Percentiles rank a stretch among this genome's conserved stretches.
Evolutionary conservation across 306 rosid species (phyloP).

Genomic region (Rosa multiflora): DNA sequence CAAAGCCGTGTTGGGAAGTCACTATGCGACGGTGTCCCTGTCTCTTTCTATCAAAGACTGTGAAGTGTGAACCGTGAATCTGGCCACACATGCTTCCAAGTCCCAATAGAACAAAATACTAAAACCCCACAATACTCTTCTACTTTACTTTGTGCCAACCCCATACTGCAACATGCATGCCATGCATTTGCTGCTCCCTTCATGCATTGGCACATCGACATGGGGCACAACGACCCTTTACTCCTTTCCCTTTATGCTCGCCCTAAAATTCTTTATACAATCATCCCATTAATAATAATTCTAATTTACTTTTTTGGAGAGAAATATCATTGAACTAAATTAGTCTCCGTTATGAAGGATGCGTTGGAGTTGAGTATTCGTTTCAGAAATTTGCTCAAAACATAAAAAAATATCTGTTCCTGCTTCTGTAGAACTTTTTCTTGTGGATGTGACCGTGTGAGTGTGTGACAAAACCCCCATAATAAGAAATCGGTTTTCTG

Average conservation of each 20-base stretch:
- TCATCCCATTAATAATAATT: neutral
- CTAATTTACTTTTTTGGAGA: neutral
- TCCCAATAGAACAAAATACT: neutral
- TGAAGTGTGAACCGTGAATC: neutral
- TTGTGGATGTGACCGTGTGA: neutral
- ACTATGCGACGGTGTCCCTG: neutral
- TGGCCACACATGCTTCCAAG: neutral
- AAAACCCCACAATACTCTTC: neutral
- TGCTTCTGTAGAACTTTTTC: neutral
- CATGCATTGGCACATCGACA: neutral
- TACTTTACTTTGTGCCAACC: neutral
- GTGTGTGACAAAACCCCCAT: neutral
- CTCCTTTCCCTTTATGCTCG: neutral
- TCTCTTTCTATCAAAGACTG: neutral
- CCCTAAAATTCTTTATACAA: neutral
- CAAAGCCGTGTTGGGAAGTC: slow-evolving; percentile 1
- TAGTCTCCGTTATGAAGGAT: neutral
- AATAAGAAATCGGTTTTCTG: neutral
- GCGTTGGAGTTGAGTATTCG: neutral
- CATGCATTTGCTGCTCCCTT: neutral
- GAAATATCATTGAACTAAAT: neutral
- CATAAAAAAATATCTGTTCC: neutral
- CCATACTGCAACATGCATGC: neutral
- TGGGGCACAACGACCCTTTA: neutral
- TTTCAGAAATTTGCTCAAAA: neutral